Conservation (phyloP, 2,329 filamentous ascomycete genomes). For the Pestalotiopsis fici region DNA sequence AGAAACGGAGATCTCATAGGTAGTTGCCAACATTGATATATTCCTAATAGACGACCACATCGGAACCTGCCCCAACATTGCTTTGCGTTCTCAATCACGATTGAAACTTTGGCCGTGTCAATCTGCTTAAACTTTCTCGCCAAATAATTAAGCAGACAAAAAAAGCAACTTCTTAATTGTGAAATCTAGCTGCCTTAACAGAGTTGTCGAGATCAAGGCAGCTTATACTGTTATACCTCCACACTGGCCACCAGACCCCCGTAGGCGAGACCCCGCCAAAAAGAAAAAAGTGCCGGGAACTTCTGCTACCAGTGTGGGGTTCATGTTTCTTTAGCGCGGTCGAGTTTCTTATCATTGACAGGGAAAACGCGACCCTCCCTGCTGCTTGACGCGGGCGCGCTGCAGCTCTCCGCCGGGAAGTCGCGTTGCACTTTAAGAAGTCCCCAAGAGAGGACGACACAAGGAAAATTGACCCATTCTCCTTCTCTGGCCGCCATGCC, state of each 20-base stretch:
- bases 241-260: neutral
- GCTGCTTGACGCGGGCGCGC: neutral
- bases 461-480: neutral
- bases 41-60: no score
- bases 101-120: no score
- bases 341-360: neutral
- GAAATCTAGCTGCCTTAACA: neutral
- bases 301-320: neutral
- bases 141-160: neutral
- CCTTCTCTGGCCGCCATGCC: neutral
- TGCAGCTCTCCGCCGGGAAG: neutral
- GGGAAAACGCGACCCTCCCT: slow-evolving; percentile 1
- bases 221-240: neutral
- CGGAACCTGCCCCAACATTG: no score
- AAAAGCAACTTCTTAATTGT: neutral
- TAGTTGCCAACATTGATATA: no score
- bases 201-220: neutral
- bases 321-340: neutral
- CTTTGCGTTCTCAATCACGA: no score
- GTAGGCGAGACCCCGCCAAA: neutral
- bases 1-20: neutral
- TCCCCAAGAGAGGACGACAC: neutral
- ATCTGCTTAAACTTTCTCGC: no score
- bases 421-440: slow-evolving; percentile 7
- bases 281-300: neutral